Conservation (phyloP, 139 green algal species). For the Closterium sp. region DNA sequence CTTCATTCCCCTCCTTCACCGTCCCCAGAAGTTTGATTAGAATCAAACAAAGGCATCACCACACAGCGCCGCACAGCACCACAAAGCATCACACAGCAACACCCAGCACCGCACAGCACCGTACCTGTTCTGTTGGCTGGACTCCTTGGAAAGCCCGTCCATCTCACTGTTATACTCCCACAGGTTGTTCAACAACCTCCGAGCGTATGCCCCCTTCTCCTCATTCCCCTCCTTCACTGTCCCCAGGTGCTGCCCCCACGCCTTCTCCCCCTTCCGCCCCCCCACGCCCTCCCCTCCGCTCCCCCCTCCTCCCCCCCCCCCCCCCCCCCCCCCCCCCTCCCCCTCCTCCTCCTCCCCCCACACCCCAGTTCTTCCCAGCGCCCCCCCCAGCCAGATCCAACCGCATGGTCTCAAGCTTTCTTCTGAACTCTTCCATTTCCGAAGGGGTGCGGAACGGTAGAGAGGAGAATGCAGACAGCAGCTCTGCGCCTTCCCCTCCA, state of each 20-base stretch:
- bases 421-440: not conserved
- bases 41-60: too few relatives aligned
- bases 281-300: not conserved
- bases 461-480: not conserved
- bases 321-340: too few relatives aligned
- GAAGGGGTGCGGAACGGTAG: not conserved
- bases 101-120: too few relatives aligned
- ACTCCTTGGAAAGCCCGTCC: not conserved
- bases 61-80: not conserved
- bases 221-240: not conserved
- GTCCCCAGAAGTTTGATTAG: too few relatives aligned
- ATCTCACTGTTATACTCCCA: not conserved
- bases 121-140: not conserved
- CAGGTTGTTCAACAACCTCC: not conserved
- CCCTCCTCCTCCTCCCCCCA: not conserved
- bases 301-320: not conserved
- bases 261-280: not conserved
- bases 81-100: too few relatives aligned
- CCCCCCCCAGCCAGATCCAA: not conserved
- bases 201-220: not conserved
- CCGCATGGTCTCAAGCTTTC: not conserved
- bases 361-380: not conserved
- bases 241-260: not conserved
- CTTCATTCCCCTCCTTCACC: not conserved
- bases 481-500: not conserved